phyloP scores from a whole-genome alignment of 352 stramenopile species.

The Peronosclerospora sorghi region DNA sequence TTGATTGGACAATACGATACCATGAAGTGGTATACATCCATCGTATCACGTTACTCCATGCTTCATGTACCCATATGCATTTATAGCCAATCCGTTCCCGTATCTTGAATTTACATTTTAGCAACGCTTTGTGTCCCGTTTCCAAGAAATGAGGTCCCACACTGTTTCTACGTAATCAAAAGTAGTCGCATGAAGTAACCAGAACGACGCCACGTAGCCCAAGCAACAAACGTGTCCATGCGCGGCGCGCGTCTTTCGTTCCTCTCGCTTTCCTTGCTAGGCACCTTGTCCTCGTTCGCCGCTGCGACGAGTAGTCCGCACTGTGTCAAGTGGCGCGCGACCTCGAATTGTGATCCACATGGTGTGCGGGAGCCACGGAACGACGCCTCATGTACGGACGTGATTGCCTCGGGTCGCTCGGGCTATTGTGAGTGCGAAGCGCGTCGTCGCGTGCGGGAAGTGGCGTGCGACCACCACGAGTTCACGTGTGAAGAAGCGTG shows the following conservation, averaged over 20 bases:
- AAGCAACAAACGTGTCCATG: slow-evolving; percentile 5
- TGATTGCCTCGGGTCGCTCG: slow-evolving; percentile 35
- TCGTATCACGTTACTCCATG: too few species aligned
- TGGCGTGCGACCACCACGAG: slow-evolving; percentile 62
- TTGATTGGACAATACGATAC: too few species aligned
- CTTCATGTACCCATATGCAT: too few species aligned
- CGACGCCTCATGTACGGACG: slow-evolving; percentile 42
- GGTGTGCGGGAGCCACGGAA: slow-evolving; percentile 49
- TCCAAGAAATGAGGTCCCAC: not conserved
- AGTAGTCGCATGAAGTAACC: too few species aligned
- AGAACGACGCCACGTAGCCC: too few species aligned
- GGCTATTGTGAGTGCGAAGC: slow-evolving; percentile 76
- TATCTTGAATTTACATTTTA: too few species aligned
- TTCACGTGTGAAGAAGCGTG: slow-evolving; percentile 72
- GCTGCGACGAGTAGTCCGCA: slow-evolving; percentile 10
- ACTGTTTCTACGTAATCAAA: too few species aligned
- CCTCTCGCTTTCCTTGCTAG: slow-evolving; percentile 4
- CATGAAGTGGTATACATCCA: too few species aligned
- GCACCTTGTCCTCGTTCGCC: not conserved
- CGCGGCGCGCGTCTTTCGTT: slow-evolving; percentile 1
- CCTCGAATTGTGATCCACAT: slow-evolving; percentile 54
- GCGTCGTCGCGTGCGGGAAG: slow-evolving; percentile 66
- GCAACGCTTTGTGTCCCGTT: too few species aligned
- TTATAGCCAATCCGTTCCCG: too few species aligned
- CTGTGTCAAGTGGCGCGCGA: slow-evolving; percentile 70